phyloP scores from a whole-genome alignment of 2,329 filamentous ascomycete species.

The Nigrograna mackinnonii region DNA sequence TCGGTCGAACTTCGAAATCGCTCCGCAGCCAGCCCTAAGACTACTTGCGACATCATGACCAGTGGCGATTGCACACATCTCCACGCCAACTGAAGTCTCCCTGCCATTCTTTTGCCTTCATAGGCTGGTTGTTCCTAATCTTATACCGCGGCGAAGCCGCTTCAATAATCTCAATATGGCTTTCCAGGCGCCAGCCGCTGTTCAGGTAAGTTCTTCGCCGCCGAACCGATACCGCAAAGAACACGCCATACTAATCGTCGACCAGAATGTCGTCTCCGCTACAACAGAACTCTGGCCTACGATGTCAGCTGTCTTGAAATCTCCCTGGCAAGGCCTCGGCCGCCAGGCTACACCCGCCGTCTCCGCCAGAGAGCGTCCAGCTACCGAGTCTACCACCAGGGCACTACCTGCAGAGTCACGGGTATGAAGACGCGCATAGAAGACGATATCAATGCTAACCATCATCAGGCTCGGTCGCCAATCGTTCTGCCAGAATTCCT shows the following conservation, averaged over 20 bases:
- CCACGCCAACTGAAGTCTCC: conserved; percentile 15
- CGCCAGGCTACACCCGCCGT: conserved; percentile 22
- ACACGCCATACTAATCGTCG: conserved; percentile 18
- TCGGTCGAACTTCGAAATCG: too few species aligned
- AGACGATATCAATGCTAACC: too few species aligned
- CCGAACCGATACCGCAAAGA: conserved; percentile 22
- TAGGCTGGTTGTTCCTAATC: conserved; percentile 18
- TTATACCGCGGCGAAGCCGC: conserved; percentile 36
- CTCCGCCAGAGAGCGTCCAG: conserved; percentile 23
- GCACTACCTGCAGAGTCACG: too few species aligned
- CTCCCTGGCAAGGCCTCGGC: conserved; percentile 35
- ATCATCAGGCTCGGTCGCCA: background rate
- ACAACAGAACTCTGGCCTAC: conserved; percentile 44
- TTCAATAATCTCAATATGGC: conserved; percentile 47
- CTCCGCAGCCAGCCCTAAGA: too few species aligned
- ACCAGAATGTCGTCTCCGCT: conserved; percentile 48
- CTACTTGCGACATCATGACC: conserved; percentile 7
- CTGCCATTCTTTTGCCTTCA: conserved; percentile 16
- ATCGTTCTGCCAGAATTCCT: conserved; percentile 23
- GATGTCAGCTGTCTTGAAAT: conserved; percentile 40
- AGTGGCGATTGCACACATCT: conserved; percentile 1
- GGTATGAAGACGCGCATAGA: too few species aligned
- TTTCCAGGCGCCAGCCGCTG: conserved; percentile 52
- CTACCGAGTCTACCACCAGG: conserved; percentile 1
- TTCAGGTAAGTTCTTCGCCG: conserved; percentile 49